Base-by-base conservation (phyloP, 2,329 filamentous ascomycete genomes). In the Beauveria sp. region DNA sequence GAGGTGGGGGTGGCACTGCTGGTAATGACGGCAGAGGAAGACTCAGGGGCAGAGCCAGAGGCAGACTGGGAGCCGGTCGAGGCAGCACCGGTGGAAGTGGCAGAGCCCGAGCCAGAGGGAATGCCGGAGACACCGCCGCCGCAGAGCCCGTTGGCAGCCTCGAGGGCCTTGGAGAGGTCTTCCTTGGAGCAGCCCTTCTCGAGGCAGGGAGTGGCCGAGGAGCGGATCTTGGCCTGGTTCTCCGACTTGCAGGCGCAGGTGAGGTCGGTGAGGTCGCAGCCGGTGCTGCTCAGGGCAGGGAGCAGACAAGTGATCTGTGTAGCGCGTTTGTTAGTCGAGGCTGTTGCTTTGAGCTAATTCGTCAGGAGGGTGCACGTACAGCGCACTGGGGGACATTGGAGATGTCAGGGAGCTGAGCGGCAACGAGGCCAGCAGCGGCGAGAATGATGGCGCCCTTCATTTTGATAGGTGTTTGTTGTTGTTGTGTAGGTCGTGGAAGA, bases 371-470 rank as follows among this genome's bases (percentile, higher is more conserved):
- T 18, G 52, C 9, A 72, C 76, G 64, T 74, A 79, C 77, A 66
- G 76, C 75, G 65, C 77, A 79, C 5, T 66, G 20, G 52, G 76
- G 73, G 61, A 74, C 65, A 43, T 69, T 72, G 28, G 63, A 46
- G 55, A 77, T 69, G 65, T 74, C 65, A 14, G 42, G 52, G 9
- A 62, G 7, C 67, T 78, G 75, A 38, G 75, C 76, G 55, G 71
- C 70, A 47, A 70, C 75, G 43, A 77, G 63, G 68, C 74, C 70
- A 54, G 69, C 71, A 45, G 67, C 65, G 62, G 70, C 72, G 56
- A 74, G 63, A 58, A 74, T 57, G 38, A 74, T 62, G 61, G 74
- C 63, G 46, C 70, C 65, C 76, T 78, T 79, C 77, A 79, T 79
- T 22, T 66, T 77, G 71, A 64, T 28, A 52, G 55, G 34, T 47